phyloP scores from a whole-genome alignment of 2,329 filamentous ascomycete species.

The Escovopsis sp. region DNA sequence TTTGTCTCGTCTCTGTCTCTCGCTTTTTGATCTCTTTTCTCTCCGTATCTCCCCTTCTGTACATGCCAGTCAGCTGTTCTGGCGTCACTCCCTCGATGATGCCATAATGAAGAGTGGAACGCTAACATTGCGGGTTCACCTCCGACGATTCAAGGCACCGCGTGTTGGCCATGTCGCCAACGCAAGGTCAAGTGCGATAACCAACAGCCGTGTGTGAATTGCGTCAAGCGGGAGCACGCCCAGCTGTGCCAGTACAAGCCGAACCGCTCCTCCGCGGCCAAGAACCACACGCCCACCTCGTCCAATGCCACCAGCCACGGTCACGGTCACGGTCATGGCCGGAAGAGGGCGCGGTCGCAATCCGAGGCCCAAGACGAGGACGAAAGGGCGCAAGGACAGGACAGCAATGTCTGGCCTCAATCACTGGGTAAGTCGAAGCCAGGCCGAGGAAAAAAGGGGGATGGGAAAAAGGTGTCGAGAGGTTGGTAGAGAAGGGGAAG shows the following conservation, averaged over 20 bases:
- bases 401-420: conserved; percentile 24
- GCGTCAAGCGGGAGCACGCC: conserved; percentile 48
- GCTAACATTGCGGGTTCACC: no score
- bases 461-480: no score
- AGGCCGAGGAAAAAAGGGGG: no score
- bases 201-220: conserved; percentile 53
- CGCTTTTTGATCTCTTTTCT: no score
- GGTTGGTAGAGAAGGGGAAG: no score
- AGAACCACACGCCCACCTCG: conserved; percentile 14
- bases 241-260: conserved; percentile 53
- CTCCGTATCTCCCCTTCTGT: no score
- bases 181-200: conserved; percentile 57
- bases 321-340: no score
- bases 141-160: conserved; percentile 30
- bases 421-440: conserved; percentile 20
- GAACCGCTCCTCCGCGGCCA: conserved; percentile 30
- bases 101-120: no score
- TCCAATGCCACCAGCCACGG: conserved; percentile 14
- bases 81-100: no score
- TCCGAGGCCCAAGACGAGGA: conserved; percentile 17
- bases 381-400: conserved; percentile 18
- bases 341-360: conserved; percentile 21
- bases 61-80: no score
- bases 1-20: no score
- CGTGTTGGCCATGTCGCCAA: conserved; percentile 52